A percentile compares a stretch with the other conserved stretches of the same genome.
Evolutionary conservation across 495 filamentous ascomycete species (phyloP).

Genomic region (Lophiotrema nucula): DNA sequence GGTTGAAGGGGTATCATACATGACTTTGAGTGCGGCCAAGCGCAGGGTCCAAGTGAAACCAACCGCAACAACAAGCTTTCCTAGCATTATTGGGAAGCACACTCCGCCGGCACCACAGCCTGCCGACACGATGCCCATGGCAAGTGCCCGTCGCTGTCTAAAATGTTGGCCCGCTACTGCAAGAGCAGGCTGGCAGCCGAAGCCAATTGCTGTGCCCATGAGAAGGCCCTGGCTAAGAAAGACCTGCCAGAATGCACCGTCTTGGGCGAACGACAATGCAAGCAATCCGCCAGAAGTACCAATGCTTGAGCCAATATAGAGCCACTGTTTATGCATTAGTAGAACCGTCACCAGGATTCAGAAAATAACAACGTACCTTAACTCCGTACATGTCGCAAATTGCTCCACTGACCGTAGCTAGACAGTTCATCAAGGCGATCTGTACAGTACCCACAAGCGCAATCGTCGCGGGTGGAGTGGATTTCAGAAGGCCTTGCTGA

Average conservation of each 20-base stretch:
- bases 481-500: slow-evolving; percentile 1
- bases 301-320: slow-evolving; percentile 3
- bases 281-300: not conserved
- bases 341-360: not conserved
- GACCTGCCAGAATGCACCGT: slow-evolving; percentile 3
- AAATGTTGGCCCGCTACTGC: slow-evolving; percentile 18
- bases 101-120: slow-evolving; percentile 2
- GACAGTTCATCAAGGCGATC: slow-evolving; percentile 7
- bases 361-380: not conserved
- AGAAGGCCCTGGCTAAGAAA: slow-evolving; percentile 18
- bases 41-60: slow-evolving; percentile 15
- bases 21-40: slow-evolving; percentile 4
- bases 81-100: slow-evolving; percentile 13
- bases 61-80: not conserved
- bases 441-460: slow-evolving; percentile 19
- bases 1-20: not conserved
- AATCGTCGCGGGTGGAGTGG: slow-evolving; percentile 1
- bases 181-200: slow-evolving; percentile 18
- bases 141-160: not conserved
- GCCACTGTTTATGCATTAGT: not conserved
- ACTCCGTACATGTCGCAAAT: slow-evolving; percentile 10
- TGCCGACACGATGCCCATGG: slow-evolving; percentile 4
- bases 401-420: not conserved
- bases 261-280: slow-evolving; percentile 5
- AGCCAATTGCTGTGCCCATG: slow-evolving; percentile 8